Evolutionary conservation across 75 land plant species (phyloP).

Genomic region (Sequoia sempervirens): DNA sequence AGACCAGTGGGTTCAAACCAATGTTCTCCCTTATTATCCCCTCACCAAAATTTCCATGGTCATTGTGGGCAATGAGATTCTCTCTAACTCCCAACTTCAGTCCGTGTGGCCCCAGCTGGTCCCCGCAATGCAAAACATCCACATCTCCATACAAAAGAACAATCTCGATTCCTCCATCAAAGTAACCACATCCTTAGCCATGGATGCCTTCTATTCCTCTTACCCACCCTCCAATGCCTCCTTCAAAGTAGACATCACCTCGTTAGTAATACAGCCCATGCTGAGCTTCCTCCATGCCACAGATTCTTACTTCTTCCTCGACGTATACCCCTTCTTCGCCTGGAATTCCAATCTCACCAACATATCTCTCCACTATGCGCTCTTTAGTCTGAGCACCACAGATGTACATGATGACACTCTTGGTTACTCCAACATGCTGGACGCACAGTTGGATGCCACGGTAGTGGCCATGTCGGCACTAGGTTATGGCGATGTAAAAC

Average conservation of each 20-base stretch:
- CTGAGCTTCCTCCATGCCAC: constrained; percentile 47
- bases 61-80: constrained; percentile 67
- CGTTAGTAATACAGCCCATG: constrained; percentile 25
- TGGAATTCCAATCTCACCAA: constrained; percentile 26
- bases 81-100: constrained; percentile 18
- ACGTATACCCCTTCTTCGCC: too few relatives aligned
- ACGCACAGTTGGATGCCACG: too few relatives aligned
- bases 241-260: constrained; percentile 10
- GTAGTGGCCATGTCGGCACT: constrained; percentile 9
- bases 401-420: too few relatives aligned
- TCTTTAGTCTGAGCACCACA: constrained; percentile 17
- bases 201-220: constrained; percentile 29
- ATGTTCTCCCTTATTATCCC: constrained; percentile 22
- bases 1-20: constrained; percentile 15
- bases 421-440: too few relatives aligned
- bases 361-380: constrained; percentile 40
- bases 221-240: constrained; percentile 29
- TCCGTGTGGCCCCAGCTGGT: constrained; percentile 12
- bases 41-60: constrained; percentile 36
- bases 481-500: constrained; percentile 5
- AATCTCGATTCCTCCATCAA: constrained; percentile 14
- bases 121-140: constrained; percentile 39
- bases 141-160: constrained; percentile 14
- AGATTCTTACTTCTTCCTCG: constrained; percentile 48
- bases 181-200: constrained; percentile 31